phyloP scores from a whole-genome alignment of 192 early-diverging fungal genomes.

The Coemansia asiatica region DNA sequence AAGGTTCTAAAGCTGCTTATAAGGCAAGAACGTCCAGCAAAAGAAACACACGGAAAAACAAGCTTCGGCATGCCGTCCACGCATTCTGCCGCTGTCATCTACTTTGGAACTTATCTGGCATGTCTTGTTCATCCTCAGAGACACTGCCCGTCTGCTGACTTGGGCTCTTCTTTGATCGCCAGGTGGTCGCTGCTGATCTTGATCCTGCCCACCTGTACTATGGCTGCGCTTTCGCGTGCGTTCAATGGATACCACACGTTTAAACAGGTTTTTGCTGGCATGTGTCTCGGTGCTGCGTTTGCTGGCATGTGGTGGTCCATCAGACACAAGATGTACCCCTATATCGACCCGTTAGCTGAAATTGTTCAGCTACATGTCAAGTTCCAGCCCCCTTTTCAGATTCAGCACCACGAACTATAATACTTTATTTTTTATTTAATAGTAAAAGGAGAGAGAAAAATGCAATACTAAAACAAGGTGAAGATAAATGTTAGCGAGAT shows the following conservation, averaged over 20 bases:
- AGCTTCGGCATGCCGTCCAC: slow-evolving; percentile 53
- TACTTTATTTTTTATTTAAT: too few relatives aligned
- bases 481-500: neutral
- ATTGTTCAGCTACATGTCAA: too few relatives aligned
- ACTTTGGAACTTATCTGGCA: slow-evolving; percentile 23
- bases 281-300: slow-evolving; percentile 20
- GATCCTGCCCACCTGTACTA: neutral
- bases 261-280: slow-evolving; percentile 37
- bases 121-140: neutral
- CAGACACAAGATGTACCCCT: neutral
- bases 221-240: slow-evolving; percentile 38
- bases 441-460: neutral
- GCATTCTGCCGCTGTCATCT: slow-evolving; percentile 34
- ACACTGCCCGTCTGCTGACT: neutral
- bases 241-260: slow-evolving; percentile 39
- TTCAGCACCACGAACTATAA: too few relatives aligned
- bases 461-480: slow-evolving; percentile 7
- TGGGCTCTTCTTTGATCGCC: neutral
- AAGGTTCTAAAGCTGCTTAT: slow-evolving; percentile 39
- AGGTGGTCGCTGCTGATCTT: neutral
- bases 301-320: slow-evolving; percentile 31
- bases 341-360: slow-evolving; percentile 6
- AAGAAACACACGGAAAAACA: neutral
- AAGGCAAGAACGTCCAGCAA: slow-evolving; percentile 30
- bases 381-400: too few relatives aligned